Evolutionary conservation across 768 basidiomycete genomes (phyloP), one percentile per base, ranked within the genome.

Genomic region (Clavaria fumosa): DNA sequence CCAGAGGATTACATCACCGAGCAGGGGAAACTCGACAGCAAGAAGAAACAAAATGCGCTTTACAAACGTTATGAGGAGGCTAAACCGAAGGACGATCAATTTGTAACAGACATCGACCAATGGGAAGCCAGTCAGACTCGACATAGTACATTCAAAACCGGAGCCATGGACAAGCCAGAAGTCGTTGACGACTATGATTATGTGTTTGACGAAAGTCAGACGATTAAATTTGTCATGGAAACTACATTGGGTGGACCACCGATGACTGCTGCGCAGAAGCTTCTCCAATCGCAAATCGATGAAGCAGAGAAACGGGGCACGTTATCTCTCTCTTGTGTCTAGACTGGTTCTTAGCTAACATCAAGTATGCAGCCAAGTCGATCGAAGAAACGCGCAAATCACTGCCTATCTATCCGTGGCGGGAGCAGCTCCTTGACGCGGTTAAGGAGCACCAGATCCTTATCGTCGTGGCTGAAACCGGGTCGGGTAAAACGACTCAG

Each of bases 1-100:
- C 95, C 95, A 0, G 95, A 97, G 47, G 95, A 97, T 56, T 99
- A 99, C 54, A 70, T 97, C 48, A 99, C 95, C 1, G 93, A 93
- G 50, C 90, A 96, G 54, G 95, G 95, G 20, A 95, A 91, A 60
- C 89, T 99, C 43, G 91, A 97, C 69, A 81, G 76, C 60, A 90
- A 95, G 66, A 88, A 85, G 60, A 90, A 95, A 53, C 75, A 89
- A 53, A 80, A 80, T 45, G 90, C 82, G 0, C 57, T 99, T 36
- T 96, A 95, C 55, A 71, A 82, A 48, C 86, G 95, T 26, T 97
- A 99, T 51, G 85, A 95, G 50, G 95, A 99, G 37, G 80, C 80
- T 6, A 84, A 81, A 53, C 79, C 76, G 0, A 83, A 86, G 53
- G 88, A 88, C 43, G 89, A 89, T 53, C 80, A 91, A 48, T 97